These are phyloP conservation scores for Nematocida sp. DNA, from an alignment of 371 early-diverging fungal species.

Conservation along the genomic window DNA sequence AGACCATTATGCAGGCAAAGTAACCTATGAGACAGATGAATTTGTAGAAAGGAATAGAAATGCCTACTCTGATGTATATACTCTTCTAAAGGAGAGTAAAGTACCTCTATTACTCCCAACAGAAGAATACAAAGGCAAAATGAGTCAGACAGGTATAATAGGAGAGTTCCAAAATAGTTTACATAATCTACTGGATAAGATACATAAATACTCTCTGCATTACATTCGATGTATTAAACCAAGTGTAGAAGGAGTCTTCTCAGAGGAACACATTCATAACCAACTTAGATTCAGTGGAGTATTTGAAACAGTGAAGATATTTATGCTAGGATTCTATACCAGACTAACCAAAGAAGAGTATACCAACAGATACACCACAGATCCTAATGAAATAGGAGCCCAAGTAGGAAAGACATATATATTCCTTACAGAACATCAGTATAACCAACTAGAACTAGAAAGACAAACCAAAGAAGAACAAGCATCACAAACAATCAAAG, in stretches of 20 bases:
- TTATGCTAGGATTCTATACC: conserved; percentile 87
- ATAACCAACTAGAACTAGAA: conserved; percentile 3
- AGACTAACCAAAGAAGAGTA: conserved; percentile 80
- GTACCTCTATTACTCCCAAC: conserved; percentile 64
- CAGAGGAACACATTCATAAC: conserved; percentile 68
- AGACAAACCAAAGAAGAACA: too few species aligned
- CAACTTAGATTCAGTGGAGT: conserved; percentile 56
- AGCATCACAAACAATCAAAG: too few species aligned
- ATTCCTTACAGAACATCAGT: conserved; percentile 24
- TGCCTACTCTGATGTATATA: conserved; percentile 42
- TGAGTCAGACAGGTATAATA: conserved; percentile 73
- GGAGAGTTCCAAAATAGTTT: conserved; percentile 73
- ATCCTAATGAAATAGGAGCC: not conserved
- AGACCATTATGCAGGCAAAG: conserved; percentile 87
- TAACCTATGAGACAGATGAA: conserved; percentile 78
- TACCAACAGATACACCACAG: conserved; percentile 69
- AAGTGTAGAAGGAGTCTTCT: conserved; percentile 82
- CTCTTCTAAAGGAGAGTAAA: not conserved
- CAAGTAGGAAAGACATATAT: conserved; percentile 28
- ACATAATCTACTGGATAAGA: conserved; percentile 72
- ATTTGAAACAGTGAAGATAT: conserved; percentile 87
- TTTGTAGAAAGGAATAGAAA: conserved; percentile 98
- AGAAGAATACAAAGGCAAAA: conserved; percentile 75
- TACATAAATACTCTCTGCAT: conserved; percentile 86
- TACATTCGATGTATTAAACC: conserved; percentile 98